Evolutionary conservation across 208 protist species (phyloP), one percentile per base, ranked within the genome.

Genomic region (Acanthamoeba lugdunensis): DNA sequence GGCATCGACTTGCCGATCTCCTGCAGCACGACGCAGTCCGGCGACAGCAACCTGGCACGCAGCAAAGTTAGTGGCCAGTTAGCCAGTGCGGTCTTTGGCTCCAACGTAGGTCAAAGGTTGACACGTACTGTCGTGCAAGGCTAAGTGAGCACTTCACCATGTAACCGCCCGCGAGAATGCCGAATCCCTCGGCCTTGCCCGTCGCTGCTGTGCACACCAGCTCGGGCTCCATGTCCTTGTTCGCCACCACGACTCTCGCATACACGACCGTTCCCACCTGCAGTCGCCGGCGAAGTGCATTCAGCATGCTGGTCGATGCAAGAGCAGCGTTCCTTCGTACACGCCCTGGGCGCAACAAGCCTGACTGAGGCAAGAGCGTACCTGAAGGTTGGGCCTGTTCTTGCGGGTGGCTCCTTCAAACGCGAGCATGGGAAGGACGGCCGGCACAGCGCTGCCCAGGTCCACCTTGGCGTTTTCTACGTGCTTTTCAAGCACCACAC

Each of bases 211-310:
- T 75, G 84, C 97, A 98, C 13, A 93, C 95, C 5, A 98, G 23
- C 87, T 98, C 96, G 13, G 97, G 96, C 73, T 98, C 96, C 96
- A 98, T 97, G 88, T 98, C 96, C 79, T 95, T 95, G 93, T 98
- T 95, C 11, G 97, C 97, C 3, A 97, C 56, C 9, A 92, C 90
- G 41, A 98, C 93, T 25, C 96, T 73, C 7, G 79, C 94, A 84
- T 98, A 98, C 25, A 98, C 96, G 48, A 98, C 25, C 16, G 95
- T 79, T 21, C 97, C 97, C 25, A 95, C 92, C 79, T 96, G 65
- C 30, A 56, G 56, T 25, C 63, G 56, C 13, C 93, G 52, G 14
- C 11, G 18, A 1, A 58, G 52, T 58, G 18, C 16, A 58, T 16
- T 58, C 16, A 58, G 52, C 52, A 58, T 58, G 0, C 11, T 21